Evolutionary conservation across 108 stramenopile species (phyloP).

Genomic region (Cyclotella atomus): DNA sequence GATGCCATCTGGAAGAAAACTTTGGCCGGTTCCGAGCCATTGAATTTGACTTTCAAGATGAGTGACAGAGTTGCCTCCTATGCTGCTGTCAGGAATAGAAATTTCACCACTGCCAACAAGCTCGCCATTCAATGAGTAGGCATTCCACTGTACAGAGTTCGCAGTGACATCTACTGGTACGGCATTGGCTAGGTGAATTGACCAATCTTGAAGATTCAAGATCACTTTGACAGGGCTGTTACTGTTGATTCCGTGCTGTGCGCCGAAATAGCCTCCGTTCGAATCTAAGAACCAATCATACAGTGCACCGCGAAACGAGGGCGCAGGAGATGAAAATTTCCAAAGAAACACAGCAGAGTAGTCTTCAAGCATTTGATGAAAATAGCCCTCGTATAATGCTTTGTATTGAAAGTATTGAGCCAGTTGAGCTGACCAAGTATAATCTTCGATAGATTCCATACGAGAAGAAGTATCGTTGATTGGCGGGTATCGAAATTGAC

Average conservation of each 20-base stretch:
- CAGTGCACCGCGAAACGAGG: conserved; percentile 54
- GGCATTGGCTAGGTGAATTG: conserved; percentile 38
- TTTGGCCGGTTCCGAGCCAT: conserved; percentile 18
- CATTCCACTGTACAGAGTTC: conserved; percentile 14
- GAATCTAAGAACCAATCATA: conserved; percentile 58
- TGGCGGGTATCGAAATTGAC: conserved; percentile 37
- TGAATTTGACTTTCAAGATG: conserved; percentile 19
- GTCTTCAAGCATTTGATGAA: conserved; percentile 33
- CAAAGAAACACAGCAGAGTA: conserved; percentile 52
- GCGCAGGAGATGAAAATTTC: conserved; percentile 53
- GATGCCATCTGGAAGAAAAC: background rate
- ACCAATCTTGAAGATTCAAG: conserved; percentile 31
- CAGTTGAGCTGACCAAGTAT: conserved; percentile 47
- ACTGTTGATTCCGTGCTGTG: conserved; percentile 32
- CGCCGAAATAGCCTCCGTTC: conserved; percentile 58
- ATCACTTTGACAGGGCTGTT: conserved; percentile 19
- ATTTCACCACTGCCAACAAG: conserved; percentile 11
- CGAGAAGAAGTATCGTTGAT: conserved; percentile 14
- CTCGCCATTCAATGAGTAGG: conserved; percentile 31
- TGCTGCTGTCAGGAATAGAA: background rate
- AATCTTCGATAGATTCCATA: conserved; percentile 40
- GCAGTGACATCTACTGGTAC: conserved; percentile 1
- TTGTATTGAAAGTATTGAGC: conserved; percentile 54
- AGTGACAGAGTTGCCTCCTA: conserved; percentile 20
- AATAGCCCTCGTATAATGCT: conserved; percentile 41